Conservation (phyloP, 2,329 filamentous ascomycete genomes). For the Aspergillus ibericus region DNA sequence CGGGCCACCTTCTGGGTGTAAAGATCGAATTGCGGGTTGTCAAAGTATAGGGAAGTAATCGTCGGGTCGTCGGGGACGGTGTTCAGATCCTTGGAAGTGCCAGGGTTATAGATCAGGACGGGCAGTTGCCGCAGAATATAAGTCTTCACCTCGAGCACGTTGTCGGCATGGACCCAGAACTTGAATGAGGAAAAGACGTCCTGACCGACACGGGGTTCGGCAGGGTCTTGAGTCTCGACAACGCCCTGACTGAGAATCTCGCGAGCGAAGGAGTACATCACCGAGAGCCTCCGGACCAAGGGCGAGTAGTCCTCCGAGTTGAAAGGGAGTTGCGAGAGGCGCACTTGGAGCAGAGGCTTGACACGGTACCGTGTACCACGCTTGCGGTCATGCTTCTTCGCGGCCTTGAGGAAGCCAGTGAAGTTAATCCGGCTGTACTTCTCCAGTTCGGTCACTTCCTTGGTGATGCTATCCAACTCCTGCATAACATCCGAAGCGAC, state of each 20-base stretch:
- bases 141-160: slow-evolving; percentile 95
- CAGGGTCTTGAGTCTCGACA: slow-evolving; percentile 55
- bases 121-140: slow-evolving; percentile 88
- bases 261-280: slow-evolving; percentile 93
- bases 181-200: slow-evolving; percentile 84
- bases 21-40: slow-evolving; percentile 79
- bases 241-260: slow-evolving; percentile 61
- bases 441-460: slow-evolving; percentile 88
- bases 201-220: slow-evolving; percentile 49
- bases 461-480: slow-evolving; percentile 84
- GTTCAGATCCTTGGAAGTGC: slow-evolving; percentile 77
- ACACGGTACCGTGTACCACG: slow-evolving; percentile 83
- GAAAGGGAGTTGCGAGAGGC: slow-evolving; percentile 83
- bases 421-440: slow-evolving; percentile 97
- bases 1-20: slow-evolving; percentile 83
- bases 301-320: slow-evolving; percentile 94
- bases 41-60: slow-evolving; percentile 95
- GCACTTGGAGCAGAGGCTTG: slow-evolving; percentile 86
- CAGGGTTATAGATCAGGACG: slow-evolving; percentile 88
- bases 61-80: slow-evolving; percentile 76
- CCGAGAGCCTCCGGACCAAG: slow-evolving; percentile 80
- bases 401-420: slow-evolving; percentile 95
- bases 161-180: slow-evolving; percentile 96
- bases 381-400: slow-evolving; percentile 98
- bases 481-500: slow-evolving; percentile 69